Percentiles rank a stretch among this genome's conserved stretches.
phyloP scores from a whole-genome alignment of 2,329 filamentous ascomycete genomes.

The Aotearoamyces nothofagi region DNA sequence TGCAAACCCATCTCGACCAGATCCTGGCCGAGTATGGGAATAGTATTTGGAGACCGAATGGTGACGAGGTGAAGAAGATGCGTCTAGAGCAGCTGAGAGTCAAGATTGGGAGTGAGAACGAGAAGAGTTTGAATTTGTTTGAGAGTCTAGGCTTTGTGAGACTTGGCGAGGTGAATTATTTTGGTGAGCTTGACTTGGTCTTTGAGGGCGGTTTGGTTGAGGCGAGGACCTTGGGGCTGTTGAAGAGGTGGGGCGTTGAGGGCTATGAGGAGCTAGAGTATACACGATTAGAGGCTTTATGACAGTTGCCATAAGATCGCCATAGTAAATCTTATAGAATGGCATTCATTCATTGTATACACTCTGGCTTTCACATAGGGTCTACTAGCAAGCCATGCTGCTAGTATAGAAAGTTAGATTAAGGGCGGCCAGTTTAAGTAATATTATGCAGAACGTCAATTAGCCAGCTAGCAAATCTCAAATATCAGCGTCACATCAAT shows the following conservation, averaged over 20 bases:
- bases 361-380: neutral
- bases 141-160: conserved; percentile 38
- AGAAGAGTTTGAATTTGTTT: conserved; percentile 41
- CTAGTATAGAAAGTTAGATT: neutral
- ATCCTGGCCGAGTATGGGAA: conserved; percentile 42
- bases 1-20: conserved; percentile 32
- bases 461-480: too few species aligned
- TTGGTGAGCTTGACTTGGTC: conserved; percentile 48
- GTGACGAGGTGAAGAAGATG: conserved; percentile 7
- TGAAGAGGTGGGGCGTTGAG: conserved; percentile 19
- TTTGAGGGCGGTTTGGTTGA: conserved; percentile 15
- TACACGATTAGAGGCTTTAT: conserved; percentile 4
- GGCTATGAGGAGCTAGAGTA: conserved; percentile 25
- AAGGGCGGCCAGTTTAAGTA: neutral
- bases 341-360: too few species aligned
- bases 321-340: too few species aligned
- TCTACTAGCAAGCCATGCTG: neutral
- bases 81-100: conserved; percentile 32
- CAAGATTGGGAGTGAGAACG: conserved; percentile 44
- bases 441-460: too few species aligned
- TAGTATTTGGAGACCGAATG: too few species aligned
- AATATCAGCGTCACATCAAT: too few species aligned
- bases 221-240: conserved; percentile 13
- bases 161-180: conserved; percentile 38
- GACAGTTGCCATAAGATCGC: conserved; percentile 3